Percentiles rank a stretch among this genome's conserved stretches.
These are phyloP conservation scores for Albizia julibrissin DNA, from an alignment of 306 rosid genomes.

Conservation along the genomic window DNA sequence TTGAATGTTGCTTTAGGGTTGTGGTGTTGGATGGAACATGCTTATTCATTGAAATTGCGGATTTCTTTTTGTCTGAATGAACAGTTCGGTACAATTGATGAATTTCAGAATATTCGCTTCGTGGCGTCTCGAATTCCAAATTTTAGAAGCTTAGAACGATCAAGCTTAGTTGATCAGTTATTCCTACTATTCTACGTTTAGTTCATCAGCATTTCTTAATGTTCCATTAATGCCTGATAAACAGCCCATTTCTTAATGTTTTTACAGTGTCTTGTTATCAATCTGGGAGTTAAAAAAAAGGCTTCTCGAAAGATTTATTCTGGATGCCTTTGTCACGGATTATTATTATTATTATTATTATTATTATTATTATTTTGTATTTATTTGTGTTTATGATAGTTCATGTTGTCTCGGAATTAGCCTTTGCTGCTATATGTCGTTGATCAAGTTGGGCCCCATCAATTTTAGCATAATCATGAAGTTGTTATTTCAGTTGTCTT, in stretches of 20 bases:
- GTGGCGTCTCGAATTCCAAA: slow-evolving; percentile 1
- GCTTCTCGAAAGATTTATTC: background rate
- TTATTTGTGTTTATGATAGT: slow-evolving; percentile 1
- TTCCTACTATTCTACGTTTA: background rate
- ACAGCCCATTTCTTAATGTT: background rate
- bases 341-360: too few species aligned
- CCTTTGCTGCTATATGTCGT: background rate
- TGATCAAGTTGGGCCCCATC: background rate
- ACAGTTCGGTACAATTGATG: background rate
- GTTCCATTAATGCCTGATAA: background rate
- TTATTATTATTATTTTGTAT: slow-evolving; percentile 9
- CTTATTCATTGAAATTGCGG: slow-evolving; percentile 6
- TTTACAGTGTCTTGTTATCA: background rate
- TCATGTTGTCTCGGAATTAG: background rate
- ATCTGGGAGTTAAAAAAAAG: background rate
- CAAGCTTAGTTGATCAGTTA: background rate
- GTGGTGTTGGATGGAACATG: background rate
- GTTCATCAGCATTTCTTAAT: background rate
- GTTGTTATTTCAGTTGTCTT: background rate
- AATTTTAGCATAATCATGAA: background rate
- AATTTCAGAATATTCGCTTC: background rate
- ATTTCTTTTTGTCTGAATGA: background rate
- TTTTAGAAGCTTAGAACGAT: background rate
- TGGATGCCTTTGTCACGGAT: background rate
- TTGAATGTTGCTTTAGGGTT: background rate